Conservation (phyloP, 2,329 filamentous ascomycete species). For the Neonectria faginata region DNA sequence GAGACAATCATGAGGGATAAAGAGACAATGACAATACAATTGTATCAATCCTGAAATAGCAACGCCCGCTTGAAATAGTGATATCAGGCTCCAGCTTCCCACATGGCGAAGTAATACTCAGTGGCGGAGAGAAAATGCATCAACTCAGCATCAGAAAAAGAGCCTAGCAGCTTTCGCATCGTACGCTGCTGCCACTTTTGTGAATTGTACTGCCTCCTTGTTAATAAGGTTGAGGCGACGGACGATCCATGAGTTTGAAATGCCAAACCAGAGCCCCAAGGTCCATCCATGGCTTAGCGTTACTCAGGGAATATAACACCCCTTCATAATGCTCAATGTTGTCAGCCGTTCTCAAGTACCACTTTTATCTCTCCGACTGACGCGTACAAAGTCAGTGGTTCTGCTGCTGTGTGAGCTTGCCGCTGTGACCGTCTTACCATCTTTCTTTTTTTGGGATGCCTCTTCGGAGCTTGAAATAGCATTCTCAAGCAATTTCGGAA, state of each 20-base stretch:
- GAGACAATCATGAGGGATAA: too few relatives aligned
- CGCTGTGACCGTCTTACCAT: not conserved
- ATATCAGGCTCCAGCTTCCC: not conserved
- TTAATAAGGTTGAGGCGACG: conserved; percentile 2
- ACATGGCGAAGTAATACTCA: not conserved
- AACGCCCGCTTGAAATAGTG: not conserved
- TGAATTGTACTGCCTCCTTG: conserved; percentile 2
- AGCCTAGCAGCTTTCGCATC: too few relatives aligned
- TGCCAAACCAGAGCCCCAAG: not conserved
- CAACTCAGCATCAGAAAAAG: not conserved
- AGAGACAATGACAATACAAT: not conserved
- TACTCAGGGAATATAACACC: not conserved
- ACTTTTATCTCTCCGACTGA: not conserved
- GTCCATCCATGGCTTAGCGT: not conserved
- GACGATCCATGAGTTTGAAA: not conserved
- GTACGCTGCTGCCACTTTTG: not conserved
- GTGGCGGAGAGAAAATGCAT: not conserved
- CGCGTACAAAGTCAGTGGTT: not conserved
- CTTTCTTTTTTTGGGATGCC: not conserved
- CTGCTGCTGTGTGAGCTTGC: too few relatives aligned
- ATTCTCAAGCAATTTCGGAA: not conserved
- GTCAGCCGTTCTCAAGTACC: not conserved
- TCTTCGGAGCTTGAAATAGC: not conserved
- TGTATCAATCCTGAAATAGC: not conserved
- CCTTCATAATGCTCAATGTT: not conserved